Conservation (phyloP, 2,329 filamentous ascomycete genomes). For the Akanthomyces muscarius region DNA sequence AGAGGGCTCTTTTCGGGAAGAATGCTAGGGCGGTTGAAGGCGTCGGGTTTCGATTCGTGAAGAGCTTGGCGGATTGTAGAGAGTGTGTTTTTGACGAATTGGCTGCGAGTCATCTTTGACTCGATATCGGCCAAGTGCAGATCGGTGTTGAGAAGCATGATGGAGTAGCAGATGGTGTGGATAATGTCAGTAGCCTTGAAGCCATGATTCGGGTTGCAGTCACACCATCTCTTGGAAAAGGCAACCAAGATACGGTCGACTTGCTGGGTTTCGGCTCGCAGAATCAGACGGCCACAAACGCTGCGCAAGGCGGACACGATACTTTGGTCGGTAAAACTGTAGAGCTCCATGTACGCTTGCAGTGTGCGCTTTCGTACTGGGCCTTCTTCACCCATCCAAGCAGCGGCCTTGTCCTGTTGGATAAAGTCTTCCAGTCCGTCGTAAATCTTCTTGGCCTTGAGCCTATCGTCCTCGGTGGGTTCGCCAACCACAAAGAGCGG, state of each 20-base stretch:
- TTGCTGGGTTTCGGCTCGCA: constrained; percentile 93
- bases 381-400: constrained; percentile 80
- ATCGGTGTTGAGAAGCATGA: constrained; percentile 93
- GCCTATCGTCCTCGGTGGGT: constrained; percentile 64
- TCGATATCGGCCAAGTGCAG: constrained; percentile 93
- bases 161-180: constrained; percentile 94
- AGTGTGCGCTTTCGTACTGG: constrained; percentile 55
- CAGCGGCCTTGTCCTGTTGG: constrained; percentile 72
- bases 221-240: constrained; percentile 86
- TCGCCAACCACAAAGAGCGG: constrained; percentile 55
- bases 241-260: constrained; percentile 90
- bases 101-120: constrained; percentile 88
- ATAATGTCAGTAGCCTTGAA: constrained; percentile 92
- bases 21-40: constrained; percentile 57
- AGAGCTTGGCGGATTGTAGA: constrained; percentile 78
- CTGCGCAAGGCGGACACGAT: constrained; percentile 74
- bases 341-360: constrained; percentile 85
- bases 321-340: constrained; percentile 78
- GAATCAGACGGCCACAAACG: constrained; percentile 74
- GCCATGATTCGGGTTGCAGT: constrained; percentile 87
- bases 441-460: constrained; percentile 78
- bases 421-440: constrained; percentile 81
- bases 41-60: constrained; percentile 65
- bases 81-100: constrained; percentile 96
- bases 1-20: constrained; percentile 42